These are phyloP conservation scores for Datura wrightii DNA, from an alignment of 257 asterid genomes.

Conservation along the genomic window DNA sequence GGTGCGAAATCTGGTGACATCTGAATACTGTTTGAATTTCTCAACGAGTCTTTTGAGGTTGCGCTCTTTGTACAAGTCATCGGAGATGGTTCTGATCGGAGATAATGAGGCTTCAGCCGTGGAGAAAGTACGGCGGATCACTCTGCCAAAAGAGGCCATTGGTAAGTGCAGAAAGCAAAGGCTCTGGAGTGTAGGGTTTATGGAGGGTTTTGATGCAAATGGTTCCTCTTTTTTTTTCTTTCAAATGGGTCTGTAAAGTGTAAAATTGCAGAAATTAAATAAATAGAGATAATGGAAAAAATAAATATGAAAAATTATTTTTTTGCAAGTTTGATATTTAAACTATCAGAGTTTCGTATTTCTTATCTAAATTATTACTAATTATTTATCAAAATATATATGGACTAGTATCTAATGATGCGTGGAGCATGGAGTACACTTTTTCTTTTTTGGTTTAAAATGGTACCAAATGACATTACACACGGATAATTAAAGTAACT, in stretches of 20 bases:
- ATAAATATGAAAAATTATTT: too few relatives aligned
- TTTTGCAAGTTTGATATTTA: too few relatives aligned
- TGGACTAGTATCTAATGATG: too few relatives aligned
- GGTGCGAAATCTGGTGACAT: constrained; percentile 45
- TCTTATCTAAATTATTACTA: too few relatives aligned
- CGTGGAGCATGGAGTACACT: too few relatives aligned
- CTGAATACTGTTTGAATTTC: constrained; percentile 49
- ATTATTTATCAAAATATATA: too few relatives aligned
- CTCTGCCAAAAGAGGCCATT: constrained; percentile 29
- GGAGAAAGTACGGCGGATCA: constrained; percentile 42
- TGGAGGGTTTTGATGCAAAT: constrained; percentile 2
- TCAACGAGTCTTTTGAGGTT: constrained; percentile 46
- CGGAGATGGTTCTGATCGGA: constrained; percentile 34
- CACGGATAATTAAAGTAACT: too few relatives aligned
- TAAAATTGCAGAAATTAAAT: neutral
- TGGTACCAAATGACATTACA: too few relatives aligned
- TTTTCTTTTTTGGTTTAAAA: too few relatives aligned
- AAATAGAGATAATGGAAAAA: too few relatives aligned
- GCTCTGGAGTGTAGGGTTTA: constrained; percentile 1
- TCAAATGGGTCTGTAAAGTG: neutral
- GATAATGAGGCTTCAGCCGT: constrained; percentile 23
- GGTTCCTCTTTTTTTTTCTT: too few relatives aligned
- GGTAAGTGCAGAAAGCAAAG: neutral
- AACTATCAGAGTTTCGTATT: too few relatives aligned
- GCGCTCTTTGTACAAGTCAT: constrained; percentile 45